These are phyloP conservation scores for Serendipita sp. DNA, from an alignment of 768 basidiomycete species.

Conservation along the genomic window DNA sequence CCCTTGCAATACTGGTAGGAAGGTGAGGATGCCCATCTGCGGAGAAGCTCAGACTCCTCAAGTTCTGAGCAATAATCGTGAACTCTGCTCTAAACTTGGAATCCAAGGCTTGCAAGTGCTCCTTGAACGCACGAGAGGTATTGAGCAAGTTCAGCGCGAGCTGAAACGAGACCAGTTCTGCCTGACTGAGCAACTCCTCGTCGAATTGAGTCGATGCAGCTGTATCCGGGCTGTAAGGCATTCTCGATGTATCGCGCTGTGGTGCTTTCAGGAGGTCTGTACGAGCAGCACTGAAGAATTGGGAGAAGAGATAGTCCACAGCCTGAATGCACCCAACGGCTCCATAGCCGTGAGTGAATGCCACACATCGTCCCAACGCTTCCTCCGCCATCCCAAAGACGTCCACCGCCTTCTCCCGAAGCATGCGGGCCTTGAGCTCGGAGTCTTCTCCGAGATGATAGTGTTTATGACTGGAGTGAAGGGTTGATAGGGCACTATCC, in stretches of 20 bases:
- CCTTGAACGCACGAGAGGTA: slow-evolving; percentile 57
- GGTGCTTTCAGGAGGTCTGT: slow-evolving; percentile 7
- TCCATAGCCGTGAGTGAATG: slow-evolving; percentile 85
- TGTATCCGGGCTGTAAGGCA: neutral
- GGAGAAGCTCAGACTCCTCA: slow-evolving; percentile 42
- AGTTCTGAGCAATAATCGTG: slow-evolving; percentile 39
- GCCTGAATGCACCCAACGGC: slow-evolving; percentile 55
- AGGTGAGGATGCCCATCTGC: slow-evolving; percentile 40
- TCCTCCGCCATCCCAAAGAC: slow-evolving; percentile 69
- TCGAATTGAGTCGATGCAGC: neutral
- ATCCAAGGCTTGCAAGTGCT: slow-evolving; percentile 57
- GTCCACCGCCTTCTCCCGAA: slow-evolving; percentile 62
- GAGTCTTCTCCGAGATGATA: slow-evolving; percentile 9
- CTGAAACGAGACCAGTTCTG: slow-evolving; percentile 51
- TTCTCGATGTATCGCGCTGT: neutral
- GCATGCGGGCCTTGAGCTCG: slow-evolving; percentile 30
- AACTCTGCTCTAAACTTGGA: slow-evolving; percentile 44
- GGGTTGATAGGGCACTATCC: slow-evolving; percentile 36
- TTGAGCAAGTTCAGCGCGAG: slow-evolving; percentile 65
- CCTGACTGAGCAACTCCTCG: neutral
- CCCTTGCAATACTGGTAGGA: slow-evolving; percentile 35
- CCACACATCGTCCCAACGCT: slow-evolving; percentile 53
- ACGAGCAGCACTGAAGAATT: slow-evolving; percentile 36
- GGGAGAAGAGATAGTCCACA: slow-evolving; percentile 51
- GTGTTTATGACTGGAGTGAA: slow-evolving; percentile 20